Evolutionary conservation across 306 rosid genomes (phyloP), one percentile per base, ranked within the genome.

Genomic region (Vigna trinervia): DNA sequence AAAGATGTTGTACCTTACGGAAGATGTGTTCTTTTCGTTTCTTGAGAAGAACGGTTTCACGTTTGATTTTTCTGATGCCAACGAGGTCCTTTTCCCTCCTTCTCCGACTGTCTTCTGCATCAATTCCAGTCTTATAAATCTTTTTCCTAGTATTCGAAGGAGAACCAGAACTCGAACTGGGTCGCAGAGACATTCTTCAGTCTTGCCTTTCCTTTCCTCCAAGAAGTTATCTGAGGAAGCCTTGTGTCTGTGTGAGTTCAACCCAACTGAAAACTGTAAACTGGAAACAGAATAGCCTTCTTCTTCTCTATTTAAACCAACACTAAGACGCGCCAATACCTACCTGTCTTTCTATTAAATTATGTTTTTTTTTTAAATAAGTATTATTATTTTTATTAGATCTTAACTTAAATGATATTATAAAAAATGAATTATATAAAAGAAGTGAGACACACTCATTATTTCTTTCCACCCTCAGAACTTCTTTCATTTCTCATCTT

Each of bases 51-150:
- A 14, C 88, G 28, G 88, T 90, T 72, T 87, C 86, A 9, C 91
- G 91, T 75, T 88, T 87, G 84, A 76, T 87, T 84, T 90, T 90
- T 85, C 96, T 87, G 85, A 88, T 85, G 87, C 84, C 85, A 5
- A 88, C 34, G 8, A 57, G 34, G 2, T 10, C 2, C 0, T 10
- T 7, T 12, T 22, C 62, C 15, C 62, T 57, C 22, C 9, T 15
- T 50, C 15, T 50, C 20, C 56, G 9, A 50, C 56, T 13, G 9
- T 50, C 20, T 50, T 50, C 56, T 1, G 56, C 9, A 3, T 15
- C 9, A 50, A 15, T 5, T 5, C 56, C 56, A 15, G 1, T 5
- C 20, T 50, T 50, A 6, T 50, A 15, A 2, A 2, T 50, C 15
- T 15, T 50, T 19, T 2, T 50, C 9, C 56, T 15, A 3, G 9